Evolutionary conservation across 2,329 filamentous ascomycete genomes (phyloP).

Genomic region (Hypoxylon sp.): DNA sequence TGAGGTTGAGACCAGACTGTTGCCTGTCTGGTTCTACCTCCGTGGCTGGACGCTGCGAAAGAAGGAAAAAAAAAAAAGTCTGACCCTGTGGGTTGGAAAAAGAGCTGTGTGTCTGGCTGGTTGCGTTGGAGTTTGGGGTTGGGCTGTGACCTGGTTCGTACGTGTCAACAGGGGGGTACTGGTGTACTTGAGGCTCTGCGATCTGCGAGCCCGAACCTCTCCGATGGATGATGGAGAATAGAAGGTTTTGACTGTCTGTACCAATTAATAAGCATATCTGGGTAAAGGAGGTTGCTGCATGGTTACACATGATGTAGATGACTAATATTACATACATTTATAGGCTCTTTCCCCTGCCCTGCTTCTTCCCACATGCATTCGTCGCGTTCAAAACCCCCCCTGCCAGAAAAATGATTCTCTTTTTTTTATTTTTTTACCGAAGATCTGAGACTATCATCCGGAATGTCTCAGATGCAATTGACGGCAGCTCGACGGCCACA

Average conservation of each 20-base stretch:
- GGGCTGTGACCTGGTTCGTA: neutral
- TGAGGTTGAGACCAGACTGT: conserved; percentile 8
- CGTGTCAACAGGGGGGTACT: neutral
- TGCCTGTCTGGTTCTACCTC: conserved; percentile 11
- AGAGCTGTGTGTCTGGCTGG: neutral
- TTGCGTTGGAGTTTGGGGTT: neutral
- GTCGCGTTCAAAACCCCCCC: neutral
- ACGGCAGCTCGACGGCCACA: conserved; percentile 27
- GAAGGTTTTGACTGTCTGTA: neutral
- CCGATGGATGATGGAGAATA: neutral
- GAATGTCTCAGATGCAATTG: conserved; percentile 13
- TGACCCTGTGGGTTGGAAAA: neutral
- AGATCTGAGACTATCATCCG: conserved; percentile 4
- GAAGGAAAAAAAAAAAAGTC: neutral
- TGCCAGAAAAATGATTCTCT: neutral
- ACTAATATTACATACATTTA: neutral
- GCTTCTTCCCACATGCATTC: neutral
- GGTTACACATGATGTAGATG: neutral
- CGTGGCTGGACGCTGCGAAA: neutral
- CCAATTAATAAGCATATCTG: too few species aligned
- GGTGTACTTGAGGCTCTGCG: neutral
- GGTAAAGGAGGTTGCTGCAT: neutral
- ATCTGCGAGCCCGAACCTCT: neutral
- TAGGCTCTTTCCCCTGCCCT: neutral
- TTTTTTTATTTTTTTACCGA: conserved; percentile 4